Evolutionary conservation across 2,329 filamentous ascomycete species (phyloP).

Genomic region (Emmonsiellopsis sp.): DNA sequence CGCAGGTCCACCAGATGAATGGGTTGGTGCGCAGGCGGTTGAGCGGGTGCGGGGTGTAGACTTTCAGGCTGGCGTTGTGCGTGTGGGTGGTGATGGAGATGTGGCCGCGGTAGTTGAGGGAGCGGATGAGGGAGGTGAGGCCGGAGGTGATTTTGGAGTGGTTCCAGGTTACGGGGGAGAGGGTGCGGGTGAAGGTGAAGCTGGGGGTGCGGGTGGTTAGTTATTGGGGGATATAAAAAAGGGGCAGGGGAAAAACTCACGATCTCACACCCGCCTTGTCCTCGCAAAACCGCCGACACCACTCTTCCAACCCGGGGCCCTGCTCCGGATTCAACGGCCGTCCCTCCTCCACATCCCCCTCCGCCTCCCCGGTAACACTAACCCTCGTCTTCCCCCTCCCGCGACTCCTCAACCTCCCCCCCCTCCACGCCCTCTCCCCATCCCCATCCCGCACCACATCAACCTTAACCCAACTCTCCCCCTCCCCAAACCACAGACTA

Average conservation of each 20-base stretch:
- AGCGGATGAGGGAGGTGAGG: conserved; percentile 27
- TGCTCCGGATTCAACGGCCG: conserved; percentile 13
- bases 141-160: conserved; percentile 16
- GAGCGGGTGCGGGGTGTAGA: conserved; percentile 31
- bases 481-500: neutral
- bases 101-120: conserved; percentile 27
- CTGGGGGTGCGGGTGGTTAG: conserved; percentile 18
- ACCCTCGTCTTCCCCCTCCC: conserved; percentile 3
- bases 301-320: conserved; percentile 13
- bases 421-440: conserved; percentile 17
- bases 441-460: conserved; percentile 17
- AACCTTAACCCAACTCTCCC: conserved; percentile 7
- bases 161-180: conserved; percentile 11
- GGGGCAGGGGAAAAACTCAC: conserved; percentile 14
- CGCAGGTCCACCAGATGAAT: conserved; percentile 24
- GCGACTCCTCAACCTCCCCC: conserved; percentile 14
- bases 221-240: neutral
- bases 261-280: conserved; percentile 28
- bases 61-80: conserved; percentile 21
- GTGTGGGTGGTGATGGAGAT: conserved; percentile 17
- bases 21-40: conserved; percentile 27
- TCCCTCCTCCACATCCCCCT: conserved; percentile 8
- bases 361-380: neutral
- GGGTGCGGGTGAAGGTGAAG: conserved; percentile 22
- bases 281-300: conserved; percentile 28